Conservation (phyloP, 2,329 filamentous ascomycete species). For the Neoascochyta sp. region DNA sequence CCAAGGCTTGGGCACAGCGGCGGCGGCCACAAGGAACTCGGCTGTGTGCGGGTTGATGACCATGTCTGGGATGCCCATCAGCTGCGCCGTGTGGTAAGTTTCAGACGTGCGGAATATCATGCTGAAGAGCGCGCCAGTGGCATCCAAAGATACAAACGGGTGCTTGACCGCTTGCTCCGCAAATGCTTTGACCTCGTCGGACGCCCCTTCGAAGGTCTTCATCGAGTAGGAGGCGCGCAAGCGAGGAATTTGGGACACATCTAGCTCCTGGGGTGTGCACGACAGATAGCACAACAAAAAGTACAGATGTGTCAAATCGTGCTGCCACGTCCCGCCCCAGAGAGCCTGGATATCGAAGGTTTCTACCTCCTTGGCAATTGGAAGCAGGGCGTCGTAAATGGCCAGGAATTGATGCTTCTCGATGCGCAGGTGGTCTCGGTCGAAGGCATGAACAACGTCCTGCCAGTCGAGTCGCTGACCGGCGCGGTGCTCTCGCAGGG, state of each 20-base stretch:
- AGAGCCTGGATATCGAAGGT: constrained; percentile 79
- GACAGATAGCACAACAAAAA: constrained; percentile 86
- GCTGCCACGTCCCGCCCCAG: constrained; percentile 86
- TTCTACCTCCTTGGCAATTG: constrained; percentile 60
- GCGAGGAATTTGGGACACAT: constrained; percentile 79
- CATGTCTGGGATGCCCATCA: constrained; percentile 56
- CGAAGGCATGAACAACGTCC: constrained; percentile 73
- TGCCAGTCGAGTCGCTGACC: constrained; percentile 60
- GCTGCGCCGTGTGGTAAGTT: constrained; percentile 54
- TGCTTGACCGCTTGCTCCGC: constrained; percentile 71
- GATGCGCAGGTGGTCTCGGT: constrained; percentile 71
- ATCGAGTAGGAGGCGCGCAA: constrained; percentile 72
- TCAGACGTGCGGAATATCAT: constrained; percentile 58
- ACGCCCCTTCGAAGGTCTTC: constrained; percentile 59
- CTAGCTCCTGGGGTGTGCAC: constrained; percentile 69
- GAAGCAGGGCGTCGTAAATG: constrained; percentile 74
- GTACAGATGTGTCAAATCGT: constrained; percentile 85
- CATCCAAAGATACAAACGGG: constrained; percentile 82
- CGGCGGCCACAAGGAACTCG: constrained; percentile 74
- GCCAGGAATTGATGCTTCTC: constrained; percentile 75
- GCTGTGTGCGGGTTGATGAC: constrained; percentile 69
- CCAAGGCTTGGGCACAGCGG: constrained; percentile 75
- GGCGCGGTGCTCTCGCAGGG: constrained; percentile 53
- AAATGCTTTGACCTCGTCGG: constrained; percentile 57
- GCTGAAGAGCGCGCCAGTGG: constrained; percentile 65